Evolutionary conservation across 441 rosid genomes (phyloP).

Genomic region (Pelargonium exstipulatum): DNA sequence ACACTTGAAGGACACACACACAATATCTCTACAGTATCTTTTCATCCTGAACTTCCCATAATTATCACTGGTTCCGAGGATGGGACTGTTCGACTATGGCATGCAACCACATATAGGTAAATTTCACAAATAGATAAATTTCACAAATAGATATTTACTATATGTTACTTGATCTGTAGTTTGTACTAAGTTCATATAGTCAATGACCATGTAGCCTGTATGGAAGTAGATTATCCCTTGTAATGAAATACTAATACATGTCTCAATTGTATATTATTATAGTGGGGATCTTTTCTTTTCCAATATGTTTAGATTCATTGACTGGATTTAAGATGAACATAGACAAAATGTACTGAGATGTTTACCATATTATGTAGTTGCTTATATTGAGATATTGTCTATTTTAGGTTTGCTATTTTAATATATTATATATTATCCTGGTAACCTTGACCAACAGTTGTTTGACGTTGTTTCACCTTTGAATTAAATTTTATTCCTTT

Average conservation of each 20-base stretch:
- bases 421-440: neutral
- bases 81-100: conserved; percentile 69
- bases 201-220: neutral
- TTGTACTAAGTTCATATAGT: neutral
- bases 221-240: neutral
- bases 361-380: neutral
- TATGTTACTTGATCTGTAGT: neutral
- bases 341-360: neutral
- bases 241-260: neutral
- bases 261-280: neutral
- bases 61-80: conserved; percentile 79
- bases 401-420: neutral
- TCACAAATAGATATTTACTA: neutral
- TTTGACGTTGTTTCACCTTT: neutral
- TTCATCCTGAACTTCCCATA: conserved; percentile 70
- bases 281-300: neutral
- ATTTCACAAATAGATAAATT: conserved; percentile 7
- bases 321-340: neutral
- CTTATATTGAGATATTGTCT: neutral
- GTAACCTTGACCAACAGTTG: neutral
- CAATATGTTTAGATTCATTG: neutral
- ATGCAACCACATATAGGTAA: conserved; percentile 57
- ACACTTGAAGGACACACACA: conserved; percentile 69
- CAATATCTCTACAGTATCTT: conserved; percentile 61
- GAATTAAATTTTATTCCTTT: neutral